Base-by-base conservation (phyloP, 2,329 filamentous ascomycete genomes). In the Phaeosphaeria sp. region DNA sequence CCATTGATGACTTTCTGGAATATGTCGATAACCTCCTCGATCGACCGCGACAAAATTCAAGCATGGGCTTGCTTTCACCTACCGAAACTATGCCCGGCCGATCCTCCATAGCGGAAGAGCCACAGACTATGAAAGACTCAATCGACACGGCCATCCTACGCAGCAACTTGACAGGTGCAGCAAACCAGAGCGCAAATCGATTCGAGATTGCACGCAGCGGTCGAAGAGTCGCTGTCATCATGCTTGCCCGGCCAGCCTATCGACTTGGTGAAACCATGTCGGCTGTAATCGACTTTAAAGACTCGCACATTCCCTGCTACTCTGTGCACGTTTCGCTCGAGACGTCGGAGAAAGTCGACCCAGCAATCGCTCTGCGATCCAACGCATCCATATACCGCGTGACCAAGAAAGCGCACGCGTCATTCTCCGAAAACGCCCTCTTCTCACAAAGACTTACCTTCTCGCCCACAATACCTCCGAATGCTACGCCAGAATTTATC, bases 151-250 rank as follows among this genome's bases (percentile, higher is more conserved):
- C 95, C 13, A 97, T 98, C 57, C 83, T 97, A 52, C 89, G 92
- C 60, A 79, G 75, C 70, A 76, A 77, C 65, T 80, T 89, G 65
- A 84, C 87, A 0, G 82, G 82, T 2, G 84, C 87, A 45, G 85
- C 87, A n/a, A 88, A 89, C 36, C 89, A 92, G 67, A 93, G 91
- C 72, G 87, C 90, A n/a, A 97, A 97, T 70, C 89, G 93, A 40
- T 99, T 98, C 74, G 93, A 97, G 73, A 98, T 99, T 74, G 90
- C 94, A 13, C 90, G 94, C 15, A 93, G 93, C 70, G 93, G 93
- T n/a, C 89, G 89, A 55, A 89, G 89, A n/a, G 93, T 99, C 13
- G 94, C 91, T 2, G 92, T 96, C 6, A 87, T 99, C 54, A 93
- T 93, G 78, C 85, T 99, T 30, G 91, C 93, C 5, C 88, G 95